These are phyloP conservation scores for Mortierella sp. DNA, from an alignment of 371 early-diverging fungal species.

Conservation along the genomic window DNA sequence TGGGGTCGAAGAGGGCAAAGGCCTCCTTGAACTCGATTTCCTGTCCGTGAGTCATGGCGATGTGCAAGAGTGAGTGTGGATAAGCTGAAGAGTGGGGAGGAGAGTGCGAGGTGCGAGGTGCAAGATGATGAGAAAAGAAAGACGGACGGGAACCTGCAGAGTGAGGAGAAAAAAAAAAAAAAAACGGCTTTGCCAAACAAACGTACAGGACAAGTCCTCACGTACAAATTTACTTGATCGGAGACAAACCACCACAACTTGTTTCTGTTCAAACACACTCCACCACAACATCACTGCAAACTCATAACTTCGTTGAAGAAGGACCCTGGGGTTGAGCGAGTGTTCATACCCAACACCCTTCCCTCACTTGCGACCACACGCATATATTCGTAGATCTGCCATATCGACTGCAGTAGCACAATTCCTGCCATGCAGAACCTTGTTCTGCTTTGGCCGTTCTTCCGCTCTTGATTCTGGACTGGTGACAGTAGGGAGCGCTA, in stretches of 20 bases:
- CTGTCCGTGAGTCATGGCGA: slow-evolving; percentile 40
- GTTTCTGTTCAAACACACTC: too few species aligned
- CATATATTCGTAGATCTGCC: too few species aligned
- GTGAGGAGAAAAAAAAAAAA: not conserved
- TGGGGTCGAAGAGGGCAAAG: slow-evolving; percentile 54
- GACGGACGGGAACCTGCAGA: not conserved
- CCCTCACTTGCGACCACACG: too few species aligned
- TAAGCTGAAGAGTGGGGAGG: slow-evolving; percentile 5
- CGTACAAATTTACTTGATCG: too few species aligned
- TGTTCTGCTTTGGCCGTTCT: not conserved
- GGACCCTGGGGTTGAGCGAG: too few species aligned
- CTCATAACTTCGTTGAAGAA: too few species aligned
- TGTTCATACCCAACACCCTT: too few species aligned
- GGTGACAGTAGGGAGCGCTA: not conserved
- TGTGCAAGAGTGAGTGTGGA: slow-evolving; percentile 1
- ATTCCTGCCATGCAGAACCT: too few species aligned
- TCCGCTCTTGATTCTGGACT: not conserved
- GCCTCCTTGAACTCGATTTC: slow-evolving; percentile 56
- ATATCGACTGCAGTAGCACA: too few species aligned
- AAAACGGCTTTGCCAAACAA: too few species aligned
- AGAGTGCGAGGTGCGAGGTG: slow-evolving; percentile 1
- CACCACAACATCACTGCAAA: too few species aligned
- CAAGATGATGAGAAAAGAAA: slow-evolving; percentile 1
- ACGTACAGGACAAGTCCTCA: not conserved
- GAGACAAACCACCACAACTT: too few species aligned